Evolutionary conservation across 1,284 basidiomycete species (phyloP).

Genomic region (Spongiforma sp.): DNA sequence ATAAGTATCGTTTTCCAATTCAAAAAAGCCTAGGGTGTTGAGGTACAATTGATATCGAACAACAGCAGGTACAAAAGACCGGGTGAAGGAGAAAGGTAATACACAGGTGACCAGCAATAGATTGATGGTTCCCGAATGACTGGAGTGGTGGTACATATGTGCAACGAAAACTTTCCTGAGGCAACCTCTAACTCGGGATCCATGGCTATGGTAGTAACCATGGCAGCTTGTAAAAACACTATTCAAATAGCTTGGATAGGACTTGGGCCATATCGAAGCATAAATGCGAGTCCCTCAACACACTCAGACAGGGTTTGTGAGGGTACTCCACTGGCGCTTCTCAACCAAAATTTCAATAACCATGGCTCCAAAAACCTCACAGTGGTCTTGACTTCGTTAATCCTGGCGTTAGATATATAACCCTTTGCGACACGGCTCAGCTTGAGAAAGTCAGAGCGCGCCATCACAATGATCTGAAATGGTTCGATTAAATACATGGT

Average conservation of each 20-base stretch:
- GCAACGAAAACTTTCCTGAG: too few relatives aligned
- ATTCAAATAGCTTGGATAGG: background rate
- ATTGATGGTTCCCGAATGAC: too few relatives aligned
- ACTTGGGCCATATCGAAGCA: background rate
- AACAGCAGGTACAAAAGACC: too few relatives aligned
- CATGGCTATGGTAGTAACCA: too few relatives aligned
- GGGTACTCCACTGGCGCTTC: background rate
- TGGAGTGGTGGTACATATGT: too few relatives aligned
- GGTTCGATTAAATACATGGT: background rate
- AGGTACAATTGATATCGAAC: too few relatives aligned
- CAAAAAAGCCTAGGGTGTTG: too few relatives aligned
- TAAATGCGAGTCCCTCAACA: background rate
- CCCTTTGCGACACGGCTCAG: background rate
- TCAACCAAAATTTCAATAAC: background rate
- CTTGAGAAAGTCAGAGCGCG: background rate
- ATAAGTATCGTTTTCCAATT: too few relatives aligned
- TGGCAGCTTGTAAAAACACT: too few relatives aligned
- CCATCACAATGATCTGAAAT: background rate
- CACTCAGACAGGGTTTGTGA: background rate
- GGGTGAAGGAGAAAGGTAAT: too few relatives aligned
- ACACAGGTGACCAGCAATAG: too few relatives aligned
- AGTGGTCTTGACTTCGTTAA: background rate
- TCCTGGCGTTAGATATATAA: background rate
- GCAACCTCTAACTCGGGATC: too few relatives aligned
- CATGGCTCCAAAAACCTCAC: background rate